Evolutionary conservation across 176 grass and related monocot species (phyloP), one percentile per base, ranked within the genome.

Genomic region (Raddia guianensis): DNA sequence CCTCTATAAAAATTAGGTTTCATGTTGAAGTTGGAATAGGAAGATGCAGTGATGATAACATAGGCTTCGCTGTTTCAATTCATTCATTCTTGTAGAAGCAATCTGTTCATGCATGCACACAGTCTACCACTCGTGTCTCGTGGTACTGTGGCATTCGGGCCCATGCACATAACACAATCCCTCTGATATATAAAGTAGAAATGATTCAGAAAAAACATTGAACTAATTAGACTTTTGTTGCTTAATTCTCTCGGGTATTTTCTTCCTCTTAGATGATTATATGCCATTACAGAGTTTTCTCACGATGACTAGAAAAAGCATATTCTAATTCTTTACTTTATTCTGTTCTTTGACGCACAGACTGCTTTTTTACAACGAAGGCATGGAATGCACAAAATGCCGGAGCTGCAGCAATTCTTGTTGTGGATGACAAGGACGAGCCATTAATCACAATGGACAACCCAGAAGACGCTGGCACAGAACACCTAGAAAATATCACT

Each of bases 391-490:
- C 94, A 65, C 94, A 97, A 78, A 91, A 93, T 49, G 88, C 88
- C 77, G 94, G 94, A 56, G 94, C 94, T 19, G 84, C 91, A 8
- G 94, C 94, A 54, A 16, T 97, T 73, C 91, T 97, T 67, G 94
- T 97, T 76, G 80, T 86, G 9, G 94, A 97, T 63, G 60, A 86
- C 74, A 93, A 87, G 85, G 45, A 53, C 0, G 94, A 97, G 52
- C 86, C 83, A 62, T 82, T 97, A 66, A 93, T 97, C 64, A 97
- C 94, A 81, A 97, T 97, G 91, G 91, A 97, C 80, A 97, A 83
- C 75, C 91, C 94, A 45, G 94, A 91, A 76, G 86, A 91, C 87
- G 70, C 15, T 55, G 78, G 81, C 20, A 85, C 88, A 66, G 86
- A 77, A 42, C 63, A 89, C 68, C 49, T 93, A 67, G 78, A 89